phyloP scores from a whole-genome alignment of 108 stramenopile species.

The Mediolabrus comicus region DNA sequence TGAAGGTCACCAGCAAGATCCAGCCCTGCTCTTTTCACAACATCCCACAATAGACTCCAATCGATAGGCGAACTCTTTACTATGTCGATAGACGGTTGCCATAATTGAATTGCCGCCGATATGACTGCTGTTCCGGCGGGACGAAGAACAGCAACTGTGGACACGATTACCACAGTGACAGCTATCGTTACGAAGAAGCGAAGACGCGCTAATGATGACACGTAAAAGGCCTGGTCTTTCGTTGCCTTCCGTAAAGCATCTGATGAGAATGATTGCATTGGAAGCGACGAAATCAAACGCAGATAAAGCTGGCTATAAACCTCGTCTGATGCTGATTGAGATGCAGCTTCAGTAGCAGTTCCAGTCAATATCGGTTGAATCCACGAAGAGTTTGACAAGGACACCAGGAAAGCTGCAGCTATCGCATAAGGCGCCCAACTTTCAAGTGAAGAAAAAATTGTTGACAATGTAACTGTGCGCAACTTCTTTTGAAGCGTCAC shows the following conservation, averaged over 20 bases:
- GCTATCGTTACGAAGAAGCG: conserved; percentile 55
- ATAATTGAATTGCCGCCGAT: conserved; percentile 31
- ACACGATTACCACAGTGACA: conserved; percentile 42
- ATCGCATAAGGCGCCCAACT: conserved; percentile 69
- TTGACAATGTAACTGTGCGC: conserved; percentile 19
- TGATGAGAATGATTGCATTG: conserved; percentile 36
- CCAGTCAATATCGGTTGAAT: conserved; percentile 29
- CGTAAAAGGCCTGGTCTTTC: conserved; percentile 38
- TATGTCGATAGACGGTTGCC: conserved; percentile 20
- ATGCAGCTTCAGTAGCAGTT: conserved; percentile 34
- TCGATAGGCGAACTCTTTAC: conserved; percentile 58
- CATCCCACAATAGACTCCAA: conserved; percentile 32
- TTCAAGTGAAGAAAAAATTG: conserved; percentile 23
- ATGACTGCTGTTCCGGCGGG: conserved; percentile 45
- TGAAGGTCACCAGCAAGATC: conserved; percentile 22
- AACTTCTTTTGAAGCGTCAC: conserved; percentile 3
- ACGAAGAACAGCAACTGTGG: conserved; percentile 62
- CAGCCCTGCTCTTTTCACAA: conserved; percentile 20
- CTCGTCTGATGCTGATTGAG: conserved; percentile 48
- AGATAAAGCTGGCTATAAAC: conserved; percentile 72
- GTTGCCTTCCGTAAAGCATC: conserved; percentile 34
- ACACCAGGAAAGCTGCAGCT: conserved; percentile 47
- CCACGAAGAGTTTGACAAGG: conserved; percentile 34
- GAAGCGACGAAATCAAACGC: conserved; percentile 53
- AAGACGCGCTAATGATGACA: conserved; percentile 58